Percentiles rank a stretch among this genome's conserved stretches.
phyloP scores from a whole-genome alignment of 805 yeast species.

The Hanseniaspora hatyaiensis region DNA sequence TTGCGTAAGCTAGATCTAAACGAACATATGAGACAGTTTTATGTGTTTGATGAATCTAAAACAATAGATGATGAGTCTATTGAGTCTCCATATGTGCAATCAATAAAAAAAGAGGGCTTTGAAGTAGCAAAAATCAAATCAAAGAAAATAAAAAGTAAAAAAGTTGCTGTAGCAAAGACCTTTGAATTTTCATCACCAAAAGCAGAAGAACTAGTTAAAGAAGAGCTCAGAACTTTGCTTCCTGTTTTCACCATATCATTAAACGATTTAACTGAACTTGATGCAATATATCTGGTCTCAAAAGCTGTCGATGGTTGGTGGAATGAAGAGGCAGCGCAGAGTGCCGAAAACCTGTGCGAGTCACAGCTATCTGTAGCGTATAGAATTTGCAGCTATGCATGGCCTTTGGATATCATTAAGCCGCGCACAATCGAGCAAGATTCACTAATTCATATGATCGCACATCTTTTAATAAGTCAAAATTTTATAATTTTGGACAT shows the following conservation, averaged over 20 bases:
- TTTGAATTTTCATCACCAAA: constrained; percentile 16
- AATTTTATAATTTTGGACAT: not conserved
- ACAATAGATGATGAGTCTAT: too few species aligned
- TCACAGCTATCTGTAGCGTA: too few species aligned
- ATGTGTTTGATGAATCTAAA: too few species aligned
- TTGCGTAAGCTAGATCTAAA: too few species aligned
- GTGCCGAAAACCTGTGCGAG: too few species aligned
- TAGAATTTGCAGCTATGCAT: not conserved
- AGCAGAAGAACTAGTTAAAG: constrained; percentile 17
- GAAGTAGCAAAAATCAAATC: not conserved
- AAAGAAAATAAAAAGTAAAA: not conserved
- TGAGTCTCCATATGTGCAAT: not conserved
- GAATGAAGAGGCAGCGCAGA: constrained; percentile 46
- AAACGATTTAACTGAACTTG: constrained; percentile 40
- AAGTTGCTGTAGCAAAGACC: constrained; percentile 1
- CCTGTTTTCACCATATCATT: constrained; percentile 36
- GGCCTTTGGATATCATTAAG: not conserved
- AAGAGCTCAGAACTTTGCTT: constrained; percentile 20
- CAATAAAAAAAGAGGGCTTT: not conserved
- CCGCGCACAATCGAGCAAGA: not conserved
- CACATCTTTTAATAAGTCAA: too few species aligned
- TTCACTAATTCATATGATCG: too few species aligned
- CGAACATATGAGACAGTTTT: too few species aligned
- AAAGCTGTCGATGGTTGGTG: constrained; percentile 47
- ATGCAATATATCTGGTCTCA: constrained; percentile 35